These are phyloP conservation scores for Kazachstania taianensis DNA, from an alignment of 805 yeast genomes.

Conservation along the genomic window DNA sequence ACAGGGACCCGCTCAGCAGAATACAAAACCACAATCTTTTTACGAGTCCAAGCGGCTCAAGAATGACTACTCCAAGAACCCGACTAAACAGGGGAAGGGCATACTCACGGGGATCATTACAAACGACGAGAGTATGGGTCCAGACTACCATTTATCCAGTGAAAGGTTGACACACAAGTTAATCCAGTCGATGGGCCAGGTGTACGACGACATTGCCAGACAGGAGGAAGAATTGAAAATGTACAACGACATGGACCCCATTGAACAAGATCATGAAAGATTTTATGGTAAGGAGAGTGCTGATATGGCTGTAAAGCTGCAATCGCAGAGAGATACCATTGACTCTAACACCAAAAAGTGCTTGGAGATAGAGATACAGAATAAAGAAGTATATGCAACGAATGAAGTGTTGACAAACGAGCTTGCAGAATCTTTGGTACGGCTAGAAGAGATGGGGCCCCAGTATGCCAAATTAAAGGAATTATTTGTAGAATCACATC, in stretches of 20 bases:
- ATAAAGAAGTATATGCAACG: conserved; percentile 17
- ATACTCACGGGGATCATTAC: conserved; percentile 41
- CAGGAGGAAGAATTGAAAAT: conserved; percentile 39
- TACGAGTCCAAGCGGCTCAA: conserved; percentile 55
- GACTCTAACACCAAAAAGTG: conserved; percentile 19
- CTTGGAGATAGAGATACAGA: conserved; percentile 25
- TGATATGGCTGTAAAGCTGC: conserved; percentile 38
- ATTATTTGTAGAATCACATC: conserved; percentile 28
- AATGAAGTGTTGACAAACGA: conserved; percentile 22
- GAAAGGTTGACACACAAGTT: conserved; percentile 53
- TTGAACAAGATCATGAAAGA: conserved; percentile 35
- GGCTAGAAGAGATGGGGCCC: conserved; percentile 8
- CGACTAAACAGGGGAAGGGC: conserved; percentile 44
- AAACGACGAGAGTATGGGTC: conserved; percentile 25
- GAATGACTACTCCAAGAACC: conserved; percentile 61
- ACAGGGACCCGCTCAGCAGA: conserved; percentile 3
- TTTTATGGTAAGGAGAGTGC: conserved; percentile 37
- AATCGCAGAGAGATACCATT: conserved; percentile 25
- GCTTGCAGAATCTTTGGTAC: conserved; percentile 14
- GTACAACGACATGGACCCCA: conserved; percentile 32
- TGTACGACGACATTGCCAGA: conserved; percentile 35
- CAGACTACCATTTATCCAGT: conserved; percentile 26
- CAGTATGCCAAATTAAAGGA: conserved; percentile 9
- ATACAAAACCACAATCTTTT: conserved; percentile 25
- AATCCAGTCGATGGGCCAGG: conserved; percentile 44